These are phyloP conservation scores for Fistulina hepatica DNA, from an alignment of 1,284 basidiomycete genomes.

Conservation along the genomic window DNA sequence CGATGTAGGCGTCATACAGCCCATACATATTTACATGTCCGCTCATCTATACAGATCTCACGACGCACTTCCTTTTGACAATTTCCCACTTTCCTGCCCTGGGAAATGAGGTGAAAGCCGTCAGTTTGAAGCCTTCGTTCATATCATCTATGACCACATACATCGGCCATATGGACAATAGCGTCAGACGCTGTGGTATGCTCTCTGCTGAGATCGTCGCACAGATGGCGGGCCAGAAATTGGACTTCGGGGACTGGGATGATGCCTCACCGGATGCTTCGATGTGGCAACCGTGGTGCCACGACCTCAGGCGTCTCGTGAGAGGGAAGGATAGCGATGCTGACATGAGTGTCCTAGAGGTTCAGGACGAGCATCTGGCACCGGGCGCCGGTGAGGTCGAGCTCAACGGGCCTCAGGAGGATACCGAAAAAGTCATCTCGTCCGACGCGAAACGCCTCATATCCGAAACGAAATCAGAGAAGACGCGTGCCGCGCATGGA, in stretches of 20 bases:
- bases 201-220: slow-evolving; percentile 79
- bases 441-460: background rate
- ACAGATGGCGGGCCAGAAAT: slow-evolving; percentile 43
- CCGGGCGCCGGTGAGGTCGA: slow-evolving; percentile 2
- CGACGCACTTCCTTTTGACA: slow-evolving; percentile 55
- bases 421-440: too few species aligned
- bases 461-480: background rate
- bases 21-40: background rate
- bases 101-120: slow-evolving; percentile 28
- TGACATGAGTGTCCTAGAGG: slow-evolving; percentile 17
- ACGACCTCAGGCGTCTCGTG: slow-evolving; percentile 43
- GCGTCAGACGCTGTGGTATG: slow-evolving; percentile 87
- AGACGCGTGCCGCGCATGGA: slow-evolving; percentile 10
- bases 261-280: slow-evolving; percentile 56
- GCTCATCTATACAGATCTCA: slow-evolving; percentile 41
- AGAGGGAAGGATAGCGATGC: slow-evolving; percentile 41
- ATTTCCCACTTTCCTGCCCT: slow-evolving; percentile 47
- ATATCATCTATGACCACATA: slow-evolving; percentile 68
- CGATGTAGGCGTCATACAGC: slow-evolving; percentile 37
- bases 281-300: too few species aligned
- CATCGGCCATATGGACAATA: slow-evolving; percentile 67
- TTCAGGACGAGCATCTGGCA: slow-evolving; percentile 7
- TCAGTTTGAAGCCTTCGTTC: slow-evolving; percentile 52
- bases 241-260: slow-evolving; percentile 81
- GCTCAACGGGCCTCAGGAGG: slow-evolving; percentile 7